Evolutionary conservation across 176 grass and related monocot species (phyloP), one percentile per base, ranked within the genome.

Genomic region (Aegilops umbellulata): DNA sequence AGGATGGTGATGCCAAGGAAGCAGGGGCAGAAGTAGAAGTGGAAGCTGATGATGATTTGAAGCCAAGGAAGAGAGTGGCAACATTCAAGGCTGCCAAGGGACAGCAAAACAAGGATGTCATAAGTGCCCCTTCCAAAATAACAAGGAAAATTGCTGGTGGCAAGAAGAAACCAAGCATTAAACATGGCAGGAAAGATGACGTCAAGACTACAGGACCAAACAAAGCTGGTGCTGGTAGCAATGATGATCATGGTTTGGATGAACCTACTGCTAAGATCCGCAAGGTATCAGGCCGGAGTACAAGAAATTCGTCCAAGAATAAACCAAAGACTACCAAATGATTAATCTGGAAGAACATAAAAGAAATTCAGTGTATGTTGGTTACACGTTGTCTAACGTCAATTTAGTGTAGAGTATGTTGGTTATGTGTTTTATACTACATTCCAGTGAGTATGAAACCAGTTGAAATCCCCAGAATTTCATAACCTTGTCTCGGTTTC

Each of bases 31-130:
- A 71, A 41, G 35, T 24, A 7, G 32, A 69, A 11, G 22, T 62
- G 41, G 69, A 67, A 81, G 74, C 65, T 29, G 47, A 61, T 22
- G 60, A 83, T 78, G 58, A 77, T 68, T 49, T 34, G 46, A 90
- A 92, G 69, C 64, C 84, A 78, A 89, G 65, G 63, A 88, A 90
- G 77, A 42, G 85, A 63, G 47, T 47, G 16, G 30, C 69, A 20
- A 77, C 69, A 15, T 66, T 46, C 41, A 79, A 58, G 26, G 68
- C 60, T 77, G 15, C 17, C 26, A 85, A 26, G 64, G 82, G 74
- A 22, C 70, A 60, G 38, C 73, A 74, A 79, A 81, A 62, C 60
- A 57, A 87, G 76, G 9, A 69, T 20, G 39, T 8, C 12, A 31
- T 26, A 63, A 60, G 17, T 76, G 70, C 60, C 15, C 11, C 20